Evolutionary conservation across 805 yeast genomes (phyloP), one percentile per base, ranked within the genome.

Genomic region (Hyphopichia homilentoma): DNA sequence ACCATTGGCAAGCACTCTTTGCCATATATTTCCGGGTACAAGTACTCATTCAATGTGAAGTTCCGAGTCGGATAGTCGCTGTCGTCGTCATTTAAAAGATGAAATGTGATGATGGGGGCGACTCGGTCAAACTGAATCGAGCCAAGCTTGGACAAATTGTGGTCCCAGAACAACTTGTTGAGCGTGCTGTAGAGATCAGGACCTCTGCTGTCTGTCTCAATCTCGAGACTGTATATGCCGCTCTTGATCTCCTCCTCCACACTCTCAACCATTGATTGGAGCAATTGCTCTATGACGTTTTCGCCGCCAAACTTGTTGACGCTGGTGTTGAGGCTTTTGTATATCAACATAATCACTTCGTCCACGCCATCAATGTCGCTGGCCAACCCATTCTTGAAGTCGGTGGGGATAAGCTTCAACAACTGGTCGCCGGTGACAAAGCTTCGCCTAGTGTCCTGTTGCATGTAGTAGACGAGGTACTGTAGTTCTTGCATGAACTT

Each of bases 91-190:
- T 53, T 52, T 11, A 38, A 33, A 4, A 61, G 42, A 30, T 51
- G 58, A 15, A 61, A 33, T 0, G 68, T 55, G 13, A 66, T 44
- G 0, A 63, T 29, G 3, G 61, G 58, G 0, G 66, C 57, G 21
- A 61, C 42, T 5, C 42, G 31, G 13, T 41, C 42, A 27, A 60
- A 57, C 27, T 53, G 41, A 21, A 63, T 50, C 20, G 36, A 41
- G 4, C 65, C 65, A 5, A 61, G 30, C 23, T 36, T 39, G 16
- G 54, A 60, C 18, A 49, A 46, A 23, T 54, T 54, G 24, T 46
- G 52, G 18, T 48, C 54, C 70, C 71, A 65, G 33, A 66, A 61
- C 36, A 65, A 44, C 28, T 51, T 55, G 37, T 60, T 54, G 32
- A 66, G 50, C 1, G 65, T 39, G 21, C 51, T 57, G 30, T 58